Base-by-base conservation (phyloP, 768 basidiomycete genomes). In the Kwoniella pini region DNA sequence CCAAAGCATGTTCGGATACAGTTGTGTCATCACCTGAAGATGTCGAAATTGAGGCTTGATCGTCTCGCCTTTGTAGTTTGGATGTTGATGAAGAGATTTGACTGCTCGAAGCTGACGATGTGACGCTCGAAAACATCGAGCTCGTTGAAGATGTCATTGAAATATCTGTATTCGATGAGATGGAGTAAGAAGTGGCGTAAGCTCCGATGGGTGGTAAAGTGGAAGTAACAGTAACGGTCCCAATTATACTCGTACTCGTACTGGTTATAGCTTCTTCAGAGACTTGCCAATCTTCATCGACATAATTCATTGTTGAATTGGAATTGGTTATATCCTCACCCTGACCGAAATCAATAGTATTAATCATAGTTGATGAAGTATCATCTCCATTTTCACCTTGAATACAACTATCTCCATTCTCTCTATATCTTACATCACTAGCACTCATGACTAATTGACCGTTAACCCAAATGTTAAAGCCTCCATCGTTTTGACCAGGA, bases 401-500 rank as follows among this genome's bases (percentile, higher is more conserved):
- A 22, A 52, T 33, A 51, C 57, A 58, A 12, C 48, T 50, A 28
- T 31, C 43, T 4, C 31, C 33, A 33, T 70, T 62, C 44, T 65
- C 65, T 15, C 63, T 39, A 43, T 65, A 71, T 36, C 54, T 43
- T 15, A 68, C 62, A 12, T 63, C 61, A 12, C 40, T 55, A n/a
- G 60, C 62, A 26, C 81, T 71, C 27, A 90, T 83, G 11, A 81
- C 82, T n/a, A 65, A 69, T 56, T 75, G 62, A 0, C 86, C 88
- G 62, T 90, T 79, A n/a, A 89, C 86, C 31, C 84, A 81, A 10
- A 91, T 81, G 19, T 72, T 70, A 72, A 91, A 89, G 0, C 66
- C 71, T 2, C 90, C 89, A 67, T 91, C 84, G 60, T 83, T 85
- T 60, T 79, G 51, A 5, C 90, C 90, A 0, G 89, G 88, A 0